These are phyloP conservation scores for Diaporthe sp. DNA, from an alignment of 2,329 filamentous ascomycete genomes.

Conservation along the genomic window DNA sequence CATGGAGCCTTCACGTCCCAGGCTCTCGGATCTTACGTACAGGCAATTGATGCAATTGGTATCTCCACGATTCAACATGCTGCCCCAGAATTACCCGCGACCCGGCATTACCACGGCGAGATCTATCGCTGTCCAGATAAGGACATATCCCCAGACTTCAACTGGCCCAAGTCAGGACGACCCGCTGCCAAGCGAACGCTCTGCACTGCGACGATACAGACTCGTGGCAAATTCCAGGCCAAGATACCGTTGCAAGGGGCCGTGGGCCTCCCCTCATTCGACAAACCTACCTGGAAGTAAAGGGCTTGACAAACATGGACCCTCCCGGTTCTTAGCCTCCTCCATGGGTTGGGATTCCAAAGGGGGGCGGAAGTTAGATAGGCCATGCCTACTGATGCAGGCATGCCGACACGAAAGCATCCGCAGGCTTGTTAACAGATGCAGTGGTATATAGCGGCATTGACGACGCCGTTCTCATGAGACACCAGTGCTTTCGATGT, in stretches of 20 bases:
- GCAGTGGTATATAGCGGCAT: slow-evolving; percentile 23
- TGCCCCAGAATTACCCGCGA: slow-evolving; percentile 34
- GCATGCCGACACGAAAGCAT: slow-evolving; percentile 15
- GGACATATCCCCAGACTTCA: slow-evolving; percentile 23
- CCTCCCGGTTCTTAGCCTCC: background rate
- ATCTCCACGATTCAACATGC: slow-evolving; percentile 29
- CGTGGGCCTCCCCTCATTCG: background rate
- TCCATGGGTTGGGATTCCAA: slow-evolving; percentile 2
- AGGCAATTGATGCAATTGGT: slow-evolving; percentile 26
- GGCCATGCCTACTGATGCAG: slow-evolving; percentile 18
- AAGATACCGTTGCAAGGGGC: background rate
- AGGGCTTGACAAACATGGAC: slow-evolving; percentile 36
- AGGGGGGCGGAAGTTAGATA: slow-evolving; percentile 25
- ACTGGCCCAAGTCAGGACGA: slow-evolving; percentile 25
- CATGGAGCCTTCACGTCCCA: slow-evolving; percentile 23
- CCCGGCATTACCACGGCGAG: slow-evolving; percentile 30
- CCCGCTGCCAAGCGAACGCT: slow-evolving; percentile 1
- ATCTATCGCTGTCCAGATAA: slow-evolving; percentile 34
- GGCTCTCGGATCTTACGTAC: slow-evolving; percentile 26
- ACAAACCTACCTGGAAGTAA: slow-evolving; percentile 12
- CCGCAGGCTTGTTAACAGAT: background rate
- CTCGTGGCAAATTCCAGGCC: slow-evolving; percentile 23
- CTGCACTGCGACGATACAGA: background rate
- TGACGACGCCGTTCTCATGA: background rate
- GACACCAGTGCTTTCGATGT: background rate